Conservation (phyloP, 306 rosid species). For the Corylus heterophylla region DNA sequence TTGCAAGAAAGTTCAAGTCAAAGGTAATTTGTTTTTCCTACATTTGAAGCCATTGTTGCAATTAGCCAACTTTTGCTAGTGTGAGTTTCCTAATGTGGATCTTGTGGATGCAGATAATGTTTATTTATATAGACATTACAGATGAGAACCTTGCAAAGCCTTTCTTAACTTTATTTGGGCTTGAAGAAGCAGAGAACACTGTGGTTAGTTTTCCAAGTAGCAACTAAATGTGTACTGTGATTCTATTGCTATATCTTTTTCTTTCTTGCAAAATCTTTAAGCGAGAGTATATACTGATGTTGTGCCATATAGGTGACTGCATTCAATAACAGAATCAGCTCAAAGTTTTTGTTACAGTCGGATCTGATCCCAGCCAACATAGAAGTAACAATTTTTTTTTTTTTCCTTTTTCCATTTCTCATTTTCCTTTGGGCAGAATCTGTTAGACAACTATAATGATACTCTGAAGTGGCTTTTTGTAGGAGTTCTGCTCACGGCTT, state of each 20-base stretch:
- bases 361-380: slow-evolving; percentile 65
- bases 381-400: slow-evolving; percentile 48
- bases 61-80: slow-evolving; percentile 17
- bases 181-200: slow-evolving; percentile 69
- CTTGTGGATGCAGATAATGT: slow-evolving; percentile 63
- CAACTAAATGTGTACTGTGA: slow-evolving; percentile 18
- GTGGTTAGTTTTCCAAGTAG: slow-evolving; percentile 59
- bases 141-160: slow-evolving; percentile 97
- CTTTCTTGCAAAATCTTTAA: background rate
- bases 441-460: slow-evolving; percentile 23
- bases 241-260: slow-evolving; percentile 7
- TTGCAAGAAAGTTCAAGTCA: slow-evolving; percentile 80
- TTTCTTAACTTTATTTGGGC: slow-evolving; percentile 75
- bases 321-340: slow-evolving; percentile 66
- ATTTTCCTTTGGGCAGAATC: slow-evolving; percentile 9
- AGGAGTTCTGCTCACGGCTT: slow-evolving; percentile 76
- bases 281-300: slow-evolving; percentile 14
- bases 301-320: slow-evolving; percentile 65
- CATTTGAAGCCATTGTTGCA: slow-evolving; percentile 20
- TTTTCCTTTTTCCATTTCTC: background rate
- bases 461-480: slow-evolving; percentile 33
- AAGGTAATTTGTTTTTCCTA: slow-evolving; percentile 52
- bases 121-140: slow-evolving; percentile 60
- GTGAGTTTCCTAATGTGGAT: slow-evolving; percentile 23
- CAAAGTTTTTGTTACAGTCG: slow-evolving; percentile 78